These are phyloP conservation scores for Pseudogymnoascus sp. DNA, from an alignment of 2,329 filamentous ascomycete species.

Conservation along the genomic window DNA sequence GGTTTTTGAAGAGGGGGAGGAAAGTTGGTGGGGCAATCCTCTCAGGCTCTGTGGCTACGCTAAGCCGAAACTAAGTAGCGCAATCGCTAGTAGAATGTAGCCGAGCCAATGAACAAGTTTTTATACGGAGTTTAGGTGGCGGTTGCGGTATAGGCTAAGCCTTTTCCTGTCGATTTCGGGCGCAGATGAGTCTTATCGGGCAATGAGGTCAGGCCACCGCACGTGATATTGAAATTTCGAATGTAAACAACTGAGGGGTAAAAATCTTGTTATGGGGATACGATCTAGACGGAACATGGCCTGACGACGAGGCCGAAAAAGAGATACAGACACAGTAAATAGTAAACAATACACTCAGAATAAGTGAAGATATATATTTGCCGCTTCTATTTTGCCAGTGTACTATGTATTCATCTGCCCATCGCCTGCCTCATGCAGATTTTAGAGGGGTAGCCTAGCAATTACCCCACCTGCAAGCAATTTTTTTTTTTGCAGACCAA, in stretches of 20 bases:
- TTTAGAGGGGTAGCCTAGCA: background rate
- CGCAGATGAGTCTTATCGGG: conserved; percentile 8
- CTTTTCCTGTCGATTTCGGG: conserved; percentile 6
- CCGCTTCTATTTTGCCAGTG: background rate
- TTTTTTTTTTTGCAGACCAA: conserved; percentile 7
- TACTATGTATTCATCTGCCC: background rate
- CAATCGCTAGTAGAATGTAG: conserved; percentile 5
- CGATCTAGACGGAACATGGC: background rate
- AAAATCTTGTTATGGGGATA: background rate
- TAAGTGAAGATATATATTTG: background rate
- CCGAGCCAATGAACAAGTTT: background rate
- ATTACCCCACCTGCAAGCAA: conserved; percentile 1
- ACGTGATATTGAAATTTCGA: background rate
- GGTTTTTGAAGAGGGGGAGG: conserved; percentile 10
- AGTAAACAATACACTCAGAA: background rate
- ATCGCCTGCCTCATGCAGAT: background rate
- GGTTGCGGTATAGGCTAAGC: background rate
- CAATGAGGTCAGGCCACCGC: background rate
- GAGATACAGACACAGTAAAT: background rate
- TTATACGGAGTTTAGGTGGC: conserved; percentile 1
- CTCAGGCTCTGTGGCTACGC: conserved; percentile 6
- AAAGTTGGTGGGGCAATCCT: conserved; percentile 10
- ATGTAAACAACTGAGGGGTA: background rate
- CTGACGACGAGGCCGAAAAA: background rate
- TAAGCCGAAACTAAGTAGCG: background rate